Evolutionary conservation across 2,329 filamentous ascomycete species (phyloP), one percentile per base, ranked within the genome.

Genomic region (Zasmidium angulare): DNA sequence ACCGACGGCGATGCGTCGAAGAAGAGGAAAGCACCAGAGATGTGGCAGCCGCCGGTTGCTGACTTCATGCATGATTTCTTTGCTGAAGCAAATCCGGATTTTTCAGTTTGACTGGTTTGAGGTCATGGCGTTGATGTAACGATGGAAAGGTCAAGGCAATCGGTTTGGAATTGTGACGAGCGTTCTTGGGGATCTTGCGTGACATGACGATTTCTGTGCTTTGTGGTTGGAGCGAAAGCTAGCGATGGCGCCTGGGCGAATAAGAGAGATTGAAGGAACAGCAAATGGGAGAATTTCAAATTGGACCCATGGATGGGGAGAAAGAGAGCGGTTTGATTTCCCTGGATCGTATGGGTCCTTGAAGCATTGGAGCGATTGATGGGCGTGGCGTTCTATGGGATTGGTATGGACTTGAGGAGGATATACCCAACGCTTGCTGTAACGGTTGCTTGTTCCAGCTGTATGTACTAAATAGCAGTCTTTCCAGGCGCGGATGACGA

Each of bases 21-120:
- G 53, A 66, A 65, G 57, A 65, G 64, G 50, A 65, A 65, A 54
- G 63, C 63, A 9, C 56, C 61, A 36, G 62, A 64, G 19, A 49
- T 49, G 17, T 60, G 61, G 61, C 56, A 54, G 20, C 21, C 53
- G 17, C 63, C 63, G 10, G 55, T 65, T 3, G 43, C 43, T 20
- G 63, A 65, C 26, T 51, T 56, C 24, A 55, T 54, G 55, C 55
- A 61, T 26, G 46, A 54, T 12, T 58, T 58, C 46, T 49, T 47
- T 26, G 43, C 20, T 21, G 19, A 21, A 7, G n/a, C 47, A 7
- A 23, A 36, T 14, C 14, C 3, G 36, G n/a, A 43, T 4, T 43
- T 19, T 17, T 43, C 36, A 43, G 6, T 19, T 43, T 19, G 36
- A 43, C n/a, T 14, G 11, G n/a, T 43, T 36, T 7, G 7, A 36